Evolutionary conservation across 495 filamentous ascomycete species (phyloP).

Genomic region (Penicillium paxilli): DNA sequence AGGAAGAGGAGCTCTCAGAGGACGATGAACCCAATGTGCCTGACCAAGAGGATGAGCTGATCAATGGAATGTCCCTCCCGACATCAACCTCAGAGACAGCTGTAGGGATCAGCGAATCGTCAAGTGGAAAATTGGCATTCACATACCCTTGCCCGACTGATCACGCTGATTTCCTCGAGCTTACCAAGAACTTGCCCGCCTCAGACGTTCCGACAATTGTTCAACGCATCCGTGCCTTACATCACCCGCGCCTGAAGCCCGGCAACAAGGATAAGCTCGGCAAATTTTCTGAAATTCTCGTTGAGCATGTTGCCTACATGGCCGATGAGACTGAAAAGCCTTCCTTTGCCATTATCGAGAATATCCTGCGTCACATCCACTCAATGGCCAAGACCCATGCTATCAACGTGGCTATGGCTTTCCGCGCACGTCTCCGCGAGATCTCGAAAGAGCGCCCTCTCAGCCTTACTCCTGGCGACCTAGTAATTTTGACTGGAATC

Average conservation of each 20-base stretch:
- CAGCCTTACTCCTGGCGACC: constrained; percentile 67
- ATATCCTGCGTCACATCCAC: constrained; percentile 75
- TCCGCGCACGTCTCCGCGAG: constrained; percentile 68
- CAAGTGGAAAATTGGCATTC: constrained; percentile 62
- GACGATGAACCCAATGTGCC: constrained; percentile 53
- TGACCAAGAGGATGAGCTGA: constrained; percentile 46
- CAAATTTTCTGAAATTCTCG: constrained; percentile 70
- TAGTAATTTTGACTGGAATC: constrained; percentile 79
- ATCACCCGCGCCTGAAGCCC: constrained; percentile 81
- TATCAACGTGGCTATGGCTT: constrained; percentile 70
- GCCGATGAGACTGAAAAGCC: constrained; percentile 50
- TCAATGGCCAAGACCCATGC: constrained; percentile 84
- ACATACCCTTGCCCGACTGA: constrained; percentile 81
- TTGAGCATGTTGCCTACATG: constrained; percentile 75
- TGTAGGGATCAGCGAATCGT: constrained; percentile 31
- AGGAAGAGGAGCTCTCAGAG: constrained; percentile 48
- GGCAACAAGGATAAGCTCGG: constrained; percentile 83
- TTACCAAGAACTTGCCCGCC: constrained; percentile 56
- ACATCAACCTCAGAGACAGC: constrained; percentile 21
- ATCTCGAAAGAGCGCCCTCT: constrained; percentile 61
- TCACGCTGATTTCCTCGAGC: constrained; percentile 69
- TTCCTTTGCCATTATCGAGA: constrained; percentile 63
- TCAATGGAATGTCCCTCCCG: constrained; percentile 39
- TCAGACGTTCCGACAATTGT: constrained; percentile 75
- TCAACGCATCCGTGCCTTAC: constrained; percentile 81